phyloP scores from a whole-genome alignment of 495 filamentous ascomycete genomes.

The Aspergillus sparsus region DNA sequence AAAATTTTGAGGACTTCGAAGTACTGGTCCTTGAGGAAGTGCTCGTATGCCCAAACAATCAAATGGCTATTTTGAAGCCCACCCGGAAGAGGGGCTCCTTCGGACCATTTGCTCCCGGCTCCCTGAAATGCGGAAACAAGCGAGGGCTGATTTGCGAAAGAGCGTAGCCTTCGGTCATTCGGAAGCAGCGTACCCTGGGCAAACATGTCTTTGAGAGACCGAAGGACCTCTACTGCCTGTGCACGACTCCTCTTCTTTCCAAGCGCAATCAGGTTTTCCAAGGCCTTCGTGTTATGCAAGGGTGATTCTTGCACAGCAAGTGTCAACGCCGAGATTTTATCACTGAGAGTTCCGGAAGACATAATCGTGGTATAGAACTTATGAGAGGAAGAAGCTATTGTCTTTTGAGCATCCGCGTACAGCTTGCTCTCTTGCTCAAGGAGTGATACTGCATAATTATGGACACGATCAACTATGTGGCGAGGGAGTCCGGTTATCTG shows the following conservation, averaged over 20 bases:
- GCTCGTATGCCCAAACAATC: slow-evolving; percentile 88
- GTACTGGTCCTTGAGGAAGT: slow-evolving; percentile 88
- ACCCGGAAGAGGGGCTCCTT: slow-evolving; percentile 66
- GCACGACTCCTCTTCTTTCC: slow-evolving; percentile 87
- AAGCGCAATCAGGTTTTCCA: slow-evolving; percentile 77
- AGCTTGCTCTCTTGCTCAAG: slow-evolving; percentile 71
- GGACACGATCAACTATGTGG: slow-evolving; percentile 67
- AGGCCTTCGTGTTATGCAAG: slow-evolving; percentile 82
- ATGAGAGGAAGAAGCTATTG: slow-evolving; percentile 72
- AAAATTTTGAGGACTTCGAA: slow-evolving; percentile 89
- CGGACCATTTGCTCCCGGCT: slow-evolving; percentile 59
- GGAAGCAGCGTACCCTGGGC: slow-evolving; percentile 85
- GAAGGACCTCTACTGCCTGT: slow-evolving; percentile 89
- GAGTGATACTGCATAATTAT: slow-evolving; percentile 70
- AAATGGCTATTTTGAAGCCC: slow-evolving; percentile 71
- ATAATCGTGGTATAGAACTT: slow-evolving; percentile 97
- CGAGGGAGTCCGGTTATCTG: slow-evolving; percentile 52
- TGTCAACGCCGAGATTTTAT: slow-evolving; percentile 94
- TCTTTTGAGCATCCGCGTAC: slow-evolving; percentile 55
- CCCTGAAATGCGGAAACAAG: slow-evolving; percentile 68
- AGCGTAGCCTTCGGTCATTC: slow-evolving; percentile 72
- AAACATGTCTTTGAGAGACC: slow-evolving; percentile 90
- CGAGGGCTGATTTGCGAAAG: slow-evolving; percentile 77
- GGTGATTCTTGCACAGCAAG: slow-evolving; percentile 94
- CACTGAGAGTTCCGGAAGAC: slow-evolving; percentile 90